Conservation (phyloP, 352 stramenopile genomes). For the Phytophthora podocarpi region DNA sequence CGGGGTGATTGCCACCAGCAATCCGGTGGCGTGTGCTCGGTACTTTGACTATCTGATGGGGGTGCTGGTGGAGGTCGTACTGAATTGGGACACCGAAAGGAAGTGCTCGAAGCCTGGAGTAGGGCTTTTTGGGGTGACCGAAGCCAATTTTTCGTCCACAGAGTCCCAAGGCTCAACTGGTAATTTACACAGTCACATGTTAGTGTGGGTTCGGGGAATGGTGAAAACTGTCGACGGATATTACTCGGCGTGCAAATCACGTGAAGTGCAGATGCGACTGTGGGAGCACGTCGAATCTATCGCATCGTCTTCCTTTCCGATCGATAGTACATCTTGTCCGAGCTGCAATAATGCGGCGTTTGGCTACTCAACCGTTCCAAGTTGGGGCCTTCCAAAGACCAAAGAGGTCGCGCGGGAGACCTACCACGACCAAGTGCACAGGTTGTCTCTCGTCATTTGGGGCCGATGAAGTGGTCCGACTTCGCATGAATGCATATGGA, state of each 20-base stretch:
- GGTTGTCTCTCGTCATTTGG: neutral
- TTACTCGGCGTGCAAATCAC: neutral
- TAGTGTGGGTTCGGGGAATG: neutral
- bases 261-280: neutral
- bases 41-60: neutral
- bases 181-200: neutral
- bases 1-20: neutral
- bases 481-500: too few species aligned
- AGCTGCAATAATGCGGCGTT: too few species aligned
- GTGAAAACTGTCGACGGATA: neutral
- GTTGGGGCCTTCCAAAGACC: too few species aligned
- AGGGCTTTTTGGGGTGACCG: neutral
- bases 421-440: too few species aligned
- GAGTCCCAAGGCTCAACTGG: neutral
- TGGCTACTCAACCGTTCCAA: too few species aligned
- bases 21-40: neutral
- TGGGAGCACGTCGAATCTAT: neutral
- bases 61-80: neutral
- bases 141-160: neutral
- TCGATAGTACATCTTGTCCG: neutral
- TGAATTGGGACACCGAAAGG: neutral
- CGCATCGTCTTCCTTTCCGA: neutral
- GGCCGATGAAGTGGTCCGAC: neutral
- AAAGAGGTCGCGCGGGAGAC: too few species aligned
- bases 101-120: neutral